phyloP scores from a whole-genome alignment of 768 basidiomycete species.

The Cytidiella melzeri region DNA sequence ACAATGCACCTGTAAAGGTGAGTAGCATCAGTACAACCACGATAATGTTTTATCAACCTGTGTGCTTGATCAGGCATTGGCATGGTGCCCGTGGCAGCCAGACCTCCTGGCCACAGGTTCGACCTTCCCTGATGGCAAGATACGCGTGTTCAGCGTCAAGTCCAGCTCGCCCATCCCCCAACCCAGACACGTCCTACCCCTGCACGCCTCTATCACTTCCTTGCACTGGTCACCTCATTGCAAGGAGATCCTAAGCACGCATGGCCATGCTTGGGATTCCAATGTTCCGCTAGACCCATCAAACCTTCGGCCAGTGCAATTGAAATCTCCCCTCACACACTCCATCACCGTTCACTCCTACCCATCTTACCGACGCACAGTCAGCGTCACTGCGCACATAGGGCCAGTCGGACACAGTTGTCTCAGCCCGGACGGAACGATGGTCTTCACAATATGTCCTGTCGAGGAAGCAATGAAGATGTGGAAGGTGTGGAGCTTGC shows the following conservation, averaged over 20 bases:
- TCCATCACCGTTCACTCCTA: slow-evolving; percentile 47
- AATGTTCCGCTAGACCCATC: slow-evolving; percentile 9
- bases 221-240: slow-evolving; percentile 55
- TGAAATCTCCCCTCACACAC: slow-evolving; percentile 29
- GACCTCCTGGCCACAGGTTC: slow-evolving; percentile 64
- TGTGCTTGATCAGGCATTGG: slow-evolving; percentile 45
- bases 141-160: slow-evolving; percentile 48
- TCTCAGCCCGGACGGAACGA: slow-evolving; percentile 56
- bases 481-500: slow-evolving; percentile 56
- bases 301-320: slow-evolving; percentile 18
- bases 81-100: slow-evolving; percentile 72
- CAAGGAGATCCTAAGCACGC: slow-evolving; percentile 54
- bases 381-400: slow-evolving; percentile 50
- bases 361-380: slow-evolving; percentile 44
- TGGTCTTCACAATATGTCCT: slow-evolving; percentile 58
- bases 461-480: slow-evolving; percentile 65
- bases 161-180: slow-evolving; percentile 40
- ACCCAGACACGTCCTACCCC: slow-evolving; percentile 39
- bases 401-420: slow-evolving; percentile 54
- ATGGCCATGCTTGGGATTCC: slow-evolving; percentile 42
- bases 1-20: slow-evolving; percentile 39
- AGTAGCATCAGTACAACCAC: neutral
- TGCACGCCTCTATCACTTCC: slow-evolving; percentile 50
- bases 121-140: slow-evolving; percentile 52
- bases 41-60: neutral